Evolutionary conservation across 2,329 filamentous ascomycete species (phyloP).

Genomic region (Xylaria hypoxylon): DNA sequence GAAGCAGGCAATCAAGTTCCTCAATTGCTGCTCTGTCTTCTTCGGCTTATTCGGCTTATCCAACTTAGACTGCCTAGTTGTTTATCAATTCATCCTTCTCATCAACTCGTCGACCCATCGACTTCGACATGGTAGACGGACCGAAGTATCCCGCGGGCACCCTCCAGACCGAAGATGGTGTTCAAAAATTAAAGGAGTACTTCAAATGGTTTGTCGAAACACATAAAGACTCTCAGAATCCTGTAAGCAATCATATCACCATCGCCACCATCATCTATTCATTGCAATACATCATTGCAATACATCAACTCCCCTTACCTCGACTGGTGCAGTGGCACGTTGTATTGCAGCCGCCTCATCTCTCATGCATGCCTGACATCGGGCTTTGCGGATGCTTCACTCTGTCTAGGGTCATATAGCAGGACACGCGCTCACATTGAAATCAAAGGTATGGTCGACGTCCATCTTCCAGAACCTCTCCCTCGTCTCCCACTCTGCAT

Average conservation of each 20-base stretch:
- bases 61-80: neutral
- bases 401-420: neutral
- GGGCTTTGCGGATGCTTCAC: neutral
- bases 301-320: neutral
- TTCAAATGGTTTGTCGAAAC: constrained; percentile 23
- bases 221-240: constrained; percentile 30
- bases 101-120: neutral
- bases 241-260: constrained; percentile 29
- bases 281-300: neutral
- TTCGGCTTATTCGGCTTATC: no score
- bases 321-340: neutral
- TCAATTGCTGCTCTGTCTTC: no score
- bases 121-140: constrained; percentile 16
- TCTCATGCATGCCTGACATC: neutral
- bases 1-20: no score
- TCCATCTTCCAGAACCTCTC: constrained; percentile 56
- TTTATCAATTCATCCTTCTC: neutral
- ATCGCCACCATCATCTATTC: neutral
- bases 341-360: constrained; percentile 4
- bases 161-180: constrained; percentile 6
- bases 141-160: neutral
- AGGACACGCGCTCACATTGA: constrained; percentile 3
- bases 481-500: constrained; percentile 54
- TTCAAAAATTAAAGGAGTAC: constrained; percentile 32
- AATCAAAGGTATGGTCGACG: constrained; percentile 59